Evolutionary conservation across 1,139 yeast species (phyloP).

Genomic region (Kodamaea arcana): DNA sequence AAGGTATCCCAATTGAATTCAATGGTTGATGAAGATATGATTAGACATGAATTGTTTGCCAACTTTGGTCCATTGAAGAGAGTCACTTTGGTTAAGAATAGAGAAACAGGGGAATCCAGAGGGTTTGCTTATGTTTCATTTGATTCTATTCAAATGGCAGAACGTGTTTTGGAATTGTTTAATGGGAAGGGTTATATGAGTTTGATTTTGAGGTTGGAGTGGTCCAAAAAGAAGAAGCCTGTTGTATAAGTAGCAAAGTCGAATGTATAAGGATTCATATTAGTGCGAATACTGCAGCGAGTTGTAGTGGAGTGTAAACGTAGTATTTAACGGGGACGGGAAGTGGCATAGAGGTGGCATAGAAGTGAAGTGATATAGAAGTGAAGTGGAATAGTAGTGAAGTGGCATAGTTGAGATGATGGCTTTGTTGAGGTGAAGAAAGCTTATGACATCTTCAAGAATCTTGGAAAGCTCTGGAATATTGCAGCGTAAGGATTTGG

Average conservation of each 20-base stretch:
- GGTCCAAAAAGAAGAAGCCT: conserved; percentile 38
- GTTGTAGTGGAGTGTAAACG: too few relatives aligned
- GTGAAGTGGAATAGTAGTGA: too few relatives aligned
- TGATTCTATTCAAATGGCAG: conserved; percentile 64
- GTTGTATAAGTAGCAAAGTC: not conserved
- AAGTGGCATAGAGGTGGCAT: too few relatives aligned
- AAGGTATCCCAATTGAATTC: conserved; percentile 90
- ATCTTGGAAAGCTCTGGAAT: too few relatives aligned
- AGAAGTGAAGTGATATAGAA: too few relatives aligned
- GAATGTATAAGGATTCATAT: too few relatives aligned
- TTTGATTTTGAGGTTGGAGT: conserved; percentile 79
- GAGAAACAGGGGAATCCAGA: conserved; percentile 90
- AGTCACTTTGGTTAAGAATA: conserved; percentile 82
- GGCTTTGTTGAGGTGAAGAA: too few relatives aligned
- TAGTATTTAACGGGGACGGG: too few relatives aligned
- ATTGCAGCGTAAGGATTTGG: too few relatives aligned
- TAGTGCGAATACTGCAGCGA: too few relatives aligned
- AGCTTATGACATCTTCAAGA: too few relatives aligned
- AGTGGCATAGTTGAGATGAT: too few relatives aligned
- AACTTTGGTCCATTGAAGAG: conserved; percentile 74
- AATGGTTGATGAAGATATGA: conserved; percentile 76
- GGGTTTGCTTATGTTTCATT: conserved; percentile 97
- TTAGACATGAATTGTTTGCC: conserved; percentile 68
- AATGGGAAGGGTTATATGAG: conserved; percentile 93
- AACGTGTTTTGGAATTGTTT: conserved; percentile 70